Evolutionary conservation across 1,284 basidiomycete species (phyloP).

Genomic region (Bjerkandera adusta): DNA sequence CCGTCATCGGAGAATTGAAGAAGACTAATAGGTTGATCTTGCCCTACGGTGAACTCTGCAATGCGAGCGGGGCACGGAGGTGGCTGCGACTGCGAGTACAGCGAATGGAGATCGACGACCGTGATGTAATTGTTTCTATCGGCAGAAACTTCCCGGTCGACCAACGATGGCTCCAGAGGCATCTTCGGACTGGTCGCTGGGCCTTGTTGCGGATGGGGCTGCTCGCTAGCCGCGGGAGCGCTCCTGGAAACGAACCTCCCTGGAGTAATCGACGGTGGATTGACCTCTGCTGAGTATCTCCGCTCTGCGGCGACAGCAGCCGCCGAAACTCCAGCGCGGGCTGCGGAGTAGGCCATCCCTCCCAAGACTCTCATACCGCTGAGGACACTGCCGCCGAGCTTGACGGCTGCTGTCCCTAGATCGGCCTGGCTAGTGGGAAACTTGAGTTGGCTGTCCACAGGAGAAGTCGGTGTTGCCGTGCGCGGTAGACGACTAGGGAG

Average conservation of each 20-base stretch:
- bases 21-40: slow-evolving; percentile 46
- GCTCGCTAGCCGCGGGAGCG: slow-evolving; percentile 46
- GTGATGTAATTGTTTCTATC: slow-evolving; percentile 32
- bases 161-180: background rate
- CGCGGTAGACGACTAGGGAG: slow-evolving; percentile 19
- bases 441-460: slow-evolving; percentile 17
- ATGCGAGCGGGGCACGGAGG: slow-evolving; percentile 25
- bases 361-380: slow-evolving; percentile 64
- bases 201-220: slow-evolving; percentile 1
- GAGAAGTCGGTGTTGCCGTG: slow-evolving; percentile 23
- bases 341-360: slow-evolving; percentile 60
- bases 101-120: slow-evolving; percentile 51
- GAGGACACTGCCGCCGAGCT: slow-evolving; percentile 58
- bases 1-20: slow-evolving; percentile 63
- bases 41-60: slow-evolving; percentile 46
- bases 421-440: slow-evolving; percentile 39
- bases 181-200: background rate
- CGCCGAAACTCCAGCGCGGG: slow-evolving; percentile 26
- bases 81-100: slow-evolving; percentile 24
- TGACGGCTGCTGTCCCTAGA: slow-evolving; percentile 52
- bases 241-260: slow-evolving; percentile 58
- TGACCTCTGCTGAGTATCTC: slow-evolving; percentile 1
- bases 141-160: background rate
- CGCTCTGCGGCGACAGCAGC: slow-evolving; percentile 21
- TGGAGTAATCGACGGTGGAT: slow-evolving; percentile 16